Evolutionary conservation across 2,329 filamentous ascomycete species (phyloP).

Genomic region (Tolypocladium album): DNA sequence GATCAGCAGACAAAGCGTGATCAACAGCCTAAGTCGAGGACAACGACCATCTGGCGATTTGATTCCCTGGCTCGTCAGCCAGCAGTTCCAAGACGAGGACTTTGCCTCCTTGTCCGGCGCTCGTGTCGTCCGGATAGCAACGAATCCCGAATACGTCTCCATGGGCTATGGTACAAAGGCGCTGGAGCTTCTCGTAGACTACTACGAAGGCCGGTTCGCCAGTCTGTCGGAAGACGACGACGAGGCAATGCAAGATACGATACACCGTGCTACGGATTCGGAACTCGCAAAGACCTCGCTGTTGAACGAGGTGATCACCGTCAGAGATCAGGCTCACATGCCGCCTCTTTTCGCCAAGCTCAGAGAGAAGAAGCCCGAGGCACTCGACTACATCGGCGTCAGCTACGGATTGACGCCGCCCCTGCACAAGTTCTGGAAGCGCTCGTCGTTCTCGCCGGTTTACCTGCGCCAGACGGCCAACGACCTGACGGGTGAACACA

Average conservation of each 20-base stretch:
- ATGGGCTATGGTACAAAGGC: constrained; percentile 94
- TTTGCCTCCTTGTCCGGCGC: constrained; percentile 91
- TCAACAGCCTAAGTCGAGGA: constrained; percentile 81
- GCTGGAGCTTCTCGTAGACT: constrained; percentile 76
- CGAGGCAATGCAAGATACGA: constrained; percentile 43
- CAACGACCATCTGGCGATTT: constrained; percentile 84
- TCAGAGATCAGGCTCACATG: constrained; percentile 84
- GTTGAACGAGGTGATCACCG: constrained; percentile 76
- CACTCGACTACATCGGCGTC: constrained; percentile 87
- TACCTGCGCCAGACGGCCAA: constrained; percentile 94
- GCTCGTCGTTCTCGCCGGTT: constrained; percentile 72
- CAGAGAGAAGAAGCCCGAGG: constrained; percentile 67
- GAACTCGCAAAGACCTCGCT: constrained; percentile 69
- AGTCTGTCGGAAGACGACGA: constrained; percentile 64
- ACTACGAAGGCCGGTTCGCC: constrained; percentile 89
- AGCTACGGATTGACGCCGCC: constrained; percentile 82
- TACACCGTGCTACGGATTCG: constrained; percentile 70
- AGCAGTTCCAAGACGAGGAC: constrained; percentile 96
- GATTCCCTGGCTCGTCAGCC: constrained; percentile 94
- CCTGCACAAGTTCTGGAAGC: constrained; percentile 97
- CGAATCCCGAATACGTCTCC: constrained; percentile 81
- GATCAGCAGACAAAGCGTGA: constrained; percentile 85
- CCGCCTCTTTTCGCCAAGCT: constrained; percentile 87
- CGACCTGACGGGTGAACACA: constrained; percentile 93
- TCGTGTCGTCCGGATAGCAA: constrained; percentile 86